Evolutionary conservation across 2,329 filamentous ascomycete genomes (phyloP), one percentile per base, ranked within the genome.

Genomic region (Cladosporium sp.): DNA sequence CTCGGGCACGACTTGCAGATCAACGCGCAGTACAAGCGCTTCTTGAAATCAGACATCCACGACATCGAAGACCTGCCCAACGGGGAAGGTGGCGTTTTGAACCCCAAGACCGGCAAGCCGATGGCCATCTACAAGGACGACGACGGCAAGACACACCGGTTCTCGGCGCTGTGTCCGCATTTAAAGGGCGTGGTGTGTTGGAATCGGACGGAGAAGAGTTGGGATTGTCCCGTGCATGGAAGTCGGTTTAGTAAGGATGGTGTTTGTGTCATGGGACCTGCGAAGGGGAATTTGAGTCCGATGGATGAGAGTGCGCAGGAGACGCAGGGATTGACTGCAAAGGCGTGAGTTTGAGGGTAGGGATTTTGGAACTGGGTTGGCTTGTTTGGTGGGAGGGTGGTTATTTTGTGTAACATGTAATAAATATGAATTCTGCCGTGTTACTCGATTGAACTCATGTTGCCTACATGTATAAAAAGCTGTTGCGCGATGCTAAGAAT

Each of bases 71-170:
- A 81, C 35, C 64, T 82, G 1, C 70, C 64, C 0, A 65, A 61
- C 0, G 77, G 76, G 0, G 68, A 68, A 12, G 78, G 78, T 2
- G 78, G 75, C 1, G 76, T 81, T 5, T 57, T 81, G 51, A 79
- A 80, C 55, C 55, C 69, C n/a, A 69, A 55, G 16, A 62, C 67
- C 1, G 64, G 62, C n/a, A 74, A 70, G 53, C 78, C 78, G 0
- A 54, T 78, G 7, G 78, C 78, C 0, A 72, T 80, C 0, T 82
- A 80, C 65, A 80, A 78, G 58, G 76, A 79, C 51, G 75, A 78
- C 5, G 62, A 73, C 0, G 77, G 77, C 0, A 68, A 76, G 22
- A 67, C 78, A 1, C 70, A 70, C 27, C 72, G 71, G 56, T 74
- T 77, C 60, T 78, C 72, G 38, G 78, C 77, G 0, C 49, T 82